Base-by-base conservation (phyloP, 495 filamentous ascomycete genomes). In the Polyplosphaeria fusca region DNA sequence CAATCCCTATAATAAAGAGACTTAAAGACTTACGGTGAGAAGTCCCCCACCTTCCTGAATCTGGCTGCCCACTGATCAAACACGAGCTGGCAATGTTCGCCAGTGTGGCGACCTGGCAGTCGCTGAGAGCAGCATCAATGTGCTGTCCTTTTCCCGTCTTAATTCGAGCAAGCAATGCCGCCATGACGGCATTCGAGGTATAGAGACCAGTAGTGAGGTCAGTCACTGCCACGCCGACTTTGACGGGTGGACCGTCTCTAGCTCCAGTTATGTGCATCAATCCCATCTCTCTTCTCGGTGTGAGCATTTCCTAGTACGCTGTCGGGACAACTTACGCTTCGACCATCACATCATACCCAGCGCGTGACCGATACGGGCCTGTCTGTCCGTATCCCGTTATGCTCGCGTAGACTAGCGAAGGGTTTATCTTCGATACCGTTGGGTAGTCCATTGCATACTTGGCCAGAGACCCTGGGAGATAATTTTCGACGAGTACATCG, bases 321-420 rank as follows among this genome's bases (percentile, higher is more conserved):
- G 5, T 28, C 12, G 26, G 20, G 23, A 20, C 13, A 27, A 48
- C 70, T 53, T 59, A 74, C 38, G 92, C 94, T 72, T 98, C 93
- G 0, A 98, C 94, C 91, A 98, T 97, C 53, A 98, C 94, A 71
- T 98, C 93, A 75, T 98, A 98, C 11, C 93, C 93, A 7, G 93
- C 90, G 5, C 94, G 81, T 42, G 84, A 81, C 16, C 85, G 85
- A 70, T 95, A 96, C 0, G 94, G 94, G 0, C 93, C 93, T 1
- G 88, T 95, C 70, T 98, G 93, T 2, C 93, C 93, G 63, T 89
- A 89, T 19, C 84, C 84, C 1, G 84, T 86, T 55, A 86, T 86
- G 67, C 81, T 84, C 19, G 84, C 82, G 55, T 87, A 87, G 55
- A 86, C 83, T n/a, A 90, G 71, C 0, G 65, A 71, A 18, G 94